phyloP scores from a whole-genome alignment of 805 yeast species.

The Saccharomycopsis guyanensis region DNA sequence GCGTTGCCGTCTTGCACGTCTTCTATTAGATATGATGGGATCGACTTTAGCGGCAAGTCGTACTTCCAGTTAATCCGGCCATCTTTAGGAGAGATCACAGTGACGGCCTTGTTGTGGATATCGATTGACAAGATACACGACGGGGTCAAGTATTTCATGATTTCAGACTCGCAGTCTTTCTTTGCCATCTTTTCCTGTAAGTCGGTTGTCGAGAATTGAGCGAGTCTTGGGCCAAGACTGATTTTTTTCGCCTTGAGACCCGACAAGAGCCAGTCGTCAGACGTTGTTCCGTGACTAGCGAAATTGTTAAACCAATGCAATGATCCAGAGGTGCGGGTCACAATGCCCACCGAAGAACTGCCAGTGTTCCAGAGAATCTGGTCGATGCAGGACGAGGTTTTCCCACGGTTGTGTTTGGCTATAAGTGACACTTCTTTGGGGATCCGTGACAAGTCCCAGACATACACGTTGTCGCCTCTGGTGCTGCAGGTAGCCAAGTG shows the following conservation, averaged over 20 bases:
- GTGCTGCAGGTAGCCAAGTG: conserved; percentile 44
- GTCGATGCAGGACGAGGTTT: conserved; percentile 47
- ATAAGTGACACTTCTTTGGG: conserved; percentile 44
- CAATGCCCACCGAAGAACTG: conserved; percentile 39
- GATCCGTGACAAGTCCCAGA: conserved; percentile 54
- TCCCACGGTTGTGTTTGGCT: conserved; percentile 57
- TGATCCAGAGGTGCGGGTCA: conserved; percentile 49
- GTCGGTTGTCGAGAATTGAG: conserved; percentile 23
- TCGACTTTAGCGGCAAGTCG: conserved; percentile 32
- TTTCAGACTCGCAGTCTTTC: neutral
- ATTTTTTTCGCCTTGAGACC: conserved; percentile 25
- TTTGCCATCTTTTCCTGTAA: neutral
- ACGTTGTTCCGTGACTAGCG: conserved; percentile 5
- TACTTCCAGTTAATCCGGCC: conserved; percentile 30
- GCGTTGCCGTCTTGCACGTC: neutral
- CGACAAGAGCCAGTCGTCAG: conserved; percentile 41
- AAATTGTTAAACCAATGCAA: conserved; percentile 46
- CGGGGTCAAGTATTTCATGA: neutral
- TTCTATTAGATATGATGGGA: conserved; percentile 23
- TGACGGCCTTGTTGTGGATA: conserved; percentile 11
- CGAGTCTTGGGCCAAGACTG: conserved; percentile 25
- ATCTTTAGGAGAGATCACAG: conserved; percentile 24
- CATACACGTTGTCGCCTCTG: conserved; percentile 55
- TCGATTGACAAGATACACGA: conserved; percentile 7
- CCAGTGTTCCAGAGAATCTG: conserved; percentile 47